phyloP scores from a whole-genome alignment of 2,329 filamentous ascomycete species.

The Ploettnerulaceae sp. region DNA sequence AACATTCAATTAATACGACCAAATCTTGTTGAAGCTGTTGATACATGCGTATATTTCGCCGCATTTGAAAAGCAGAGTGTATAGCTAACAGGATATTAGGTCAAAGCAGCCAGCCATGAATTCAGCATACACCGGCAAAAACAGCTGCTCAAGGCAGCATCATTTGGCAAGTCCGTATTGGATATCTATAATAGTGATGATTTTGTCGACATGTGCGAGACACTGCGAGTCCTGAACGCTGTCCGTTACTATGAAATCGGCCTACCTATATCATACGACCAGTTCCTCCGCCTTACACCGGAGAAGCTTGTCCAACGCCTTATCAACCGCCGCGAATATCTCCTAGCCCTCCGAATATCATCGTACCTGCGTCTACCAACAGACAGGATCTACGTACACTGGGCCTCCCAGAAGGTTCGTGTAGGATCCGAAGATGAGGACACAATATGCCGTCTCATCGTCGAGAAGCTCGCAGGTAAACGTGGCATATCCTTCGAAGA shows the following conservation, averaged over 20 bases:
- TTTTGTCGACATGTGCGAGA: conserved; percentile 98
- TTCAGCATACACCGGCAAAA: conserved; percentile 92
- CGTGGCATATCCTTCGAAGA: conserved; percentile 92
- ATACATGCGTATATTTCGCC: conserved; percentile 59
- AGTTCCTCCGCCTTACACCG: conserved; percentile 85
- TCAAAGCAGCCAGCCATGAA: conserved; percentile 89
- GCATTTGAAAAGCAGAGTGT: background rate
- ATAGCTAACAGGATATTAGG: conserved; percentile 26
- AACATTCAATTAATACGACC: conserved; percentile 91
- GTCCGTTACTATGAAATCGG: conserved; percentile 89
- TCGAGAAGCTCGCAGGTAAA: conserved; percentile 80
- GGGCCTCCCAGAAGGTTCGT: conserved; percentile 92
- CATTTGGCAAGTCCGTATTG: conserved; percentile 94
- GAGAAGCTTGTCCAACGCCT: conserved; percentile 83
- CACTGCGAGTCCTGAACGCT: conserved; percentile 84
- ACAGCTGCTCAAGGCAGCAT: conserved; percentile 89
- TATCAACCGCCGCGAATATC: conserved; percentile 84
- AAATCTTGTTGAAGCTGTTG: conserved; percentile 85
- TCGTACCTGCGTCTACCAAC: conserved; percentile 81
- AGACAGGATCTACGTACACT: conserved; percentile 90
- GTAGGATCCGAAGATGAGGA: conserved; percentile 82
- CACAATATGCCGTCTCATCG: conserved; percentile 77
- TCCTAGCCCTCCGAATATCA: conserved; percentile 83
- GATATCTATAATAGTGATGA: conserved; percentile 98
- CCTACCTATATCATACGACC: conserved; percentile 85